Conservation (phyloP, 352 stramenopile species). For the Pythium dissimile region DNA sequence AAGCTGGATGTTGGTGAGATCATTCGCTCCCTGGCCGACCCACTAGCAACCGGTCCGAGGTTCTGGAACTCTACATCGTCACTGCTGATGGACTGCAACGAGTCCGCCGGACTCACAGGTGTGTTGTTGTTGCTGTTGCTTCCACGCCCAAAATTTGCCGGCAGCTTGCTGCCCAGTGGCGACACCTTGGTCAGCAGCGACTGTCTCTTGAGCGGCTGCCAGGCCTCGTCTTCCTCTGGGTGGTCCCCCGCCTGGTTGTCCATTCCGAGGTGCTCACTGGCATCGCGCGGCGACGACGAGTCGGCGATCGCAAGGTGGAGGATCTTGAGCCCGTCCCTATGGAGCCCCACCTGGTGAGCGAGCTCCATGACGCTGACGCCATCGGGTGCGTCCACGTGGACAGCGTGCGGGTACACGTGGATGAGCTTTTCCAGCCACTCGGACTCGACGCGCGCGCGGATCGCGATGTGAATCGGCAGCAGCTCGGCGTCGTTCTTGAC, state of each 20-base stretch:
- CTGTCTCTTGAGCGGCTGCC: not conserved
- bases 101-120: slow-evolving; percentile 25
- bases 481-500: slow-evolving; percentile 62
- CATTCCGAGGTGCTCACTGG: not conserved
- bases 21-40: slow-evolving; percentile 37
- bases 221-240: slow-evolving; percentile 2
- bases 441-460: slow-evolving; percentile 43
- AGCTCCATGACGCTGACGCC: slow-evolving; percentile 51
- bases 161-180: slow-evolving; percentile 1
- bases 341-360: slow-evolving; percentile 39
- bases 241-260: not conserved
- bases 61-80: slow-evolving; percentile 23
- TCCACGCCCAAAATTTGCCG: slow-evolving; percentile 8
- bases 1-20: slow-evolving; percentile 61
- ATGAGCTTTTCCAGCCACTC: slow-evolving; percentile 55
- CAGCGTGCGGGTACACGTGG: slow-evolving; percentile 44
- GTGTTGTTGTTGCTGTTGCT: slow-evolving; percentile 17
- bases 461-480: slow-evolving; percentile 78
- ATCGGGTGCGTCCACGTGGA: slow-evolving; percentile 42
- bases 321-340: slow-evolving; percentile 43
- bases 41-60: not conserved
- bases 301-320: slow-evolving; percentile 28
- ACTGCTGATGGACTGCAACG: slow-evolving; percentile 19
- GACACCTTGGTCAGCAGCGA: slow-evolving; percentile 1
- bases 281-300: not conserved